A percentile compares a stretch with the other conserved stretches of the same genome.
Evolutionary conservation across 2,329 filamentous ascomycete genomes (phyloP).

Genomic region (Pseudocercospora pini-densiflorae): DNA sequence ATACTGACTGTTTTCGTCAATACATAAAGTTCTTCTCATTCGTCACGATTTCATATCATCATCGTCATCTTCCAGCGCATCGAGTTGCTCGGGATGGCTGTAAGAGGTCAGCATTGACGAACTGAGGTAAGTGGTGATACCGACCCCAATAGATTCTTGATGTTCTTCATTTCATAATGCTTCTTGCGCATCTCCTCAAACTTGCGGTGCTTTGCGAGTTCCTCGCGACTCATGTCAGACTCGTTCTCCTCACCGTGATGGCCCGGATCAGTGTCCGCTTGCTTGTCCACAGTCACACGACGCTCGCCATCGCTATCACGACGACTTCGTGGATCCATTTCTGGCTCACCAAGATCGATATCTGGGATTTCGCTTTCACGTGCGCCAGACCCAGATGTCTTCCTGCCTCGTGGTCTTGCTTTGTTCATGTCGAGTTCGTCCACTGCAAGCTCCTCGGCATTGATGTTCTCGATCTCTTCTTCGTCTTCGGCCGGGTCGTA

Average conservation of each 20-base stretch:
- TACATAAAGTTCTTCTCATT: not conserved
- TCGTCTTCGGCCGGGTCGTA: conserved; percentile 91
- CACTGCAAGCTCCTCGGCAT: conserved; percentile 72
- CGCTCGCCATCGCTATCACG: conserved; percentile 62
- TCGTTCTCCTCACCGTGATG: conserved; percentile 65
- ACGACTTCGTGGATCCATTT: conserved; percentile 54
- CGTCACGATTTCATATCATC: conserved; percentile 29
- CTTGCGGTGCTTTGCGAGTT: conserved; percentile 85
- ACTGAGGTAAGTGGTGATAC: conserved; percentile 34
- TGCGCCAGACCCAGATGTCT: conserved; percentile 34
- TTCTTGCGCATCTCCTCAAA: conserved; percentile 93
- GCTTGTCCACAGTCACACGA: conserved; percentile 77
- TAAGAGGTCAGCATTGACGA: conserved; percentile 20
- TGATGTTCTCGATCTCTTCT: conserved; percentile 69
- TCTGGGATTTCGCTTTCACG: conserved; percentile 84
- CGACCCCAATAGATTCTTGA: conserved; percentile 82
- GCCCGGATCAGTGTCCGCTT: conserved; percentile 47
- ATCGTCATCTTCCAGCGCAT: conserved; percentile 47
- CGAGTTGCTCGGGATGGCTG: conserved; percentile 49
- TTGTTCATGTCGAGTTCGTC: conserved; percentile 67
- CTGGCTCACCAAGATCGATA: conserved; percentile 89
- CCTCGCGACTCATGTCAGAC: conserved; percentile 63
- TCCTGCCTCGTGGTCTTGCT: conserved; percentile 43
- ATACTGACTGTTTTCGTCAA: not conserved
- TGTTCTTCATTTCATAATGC: conserved; percentile 98